Percentiles rank a stretch among this genome's conserved stretches.
phyloP scores from a whole-genome alignment of 495 filamentous ascomycete species.

The Lasiosphaeria hispida region DNA sequence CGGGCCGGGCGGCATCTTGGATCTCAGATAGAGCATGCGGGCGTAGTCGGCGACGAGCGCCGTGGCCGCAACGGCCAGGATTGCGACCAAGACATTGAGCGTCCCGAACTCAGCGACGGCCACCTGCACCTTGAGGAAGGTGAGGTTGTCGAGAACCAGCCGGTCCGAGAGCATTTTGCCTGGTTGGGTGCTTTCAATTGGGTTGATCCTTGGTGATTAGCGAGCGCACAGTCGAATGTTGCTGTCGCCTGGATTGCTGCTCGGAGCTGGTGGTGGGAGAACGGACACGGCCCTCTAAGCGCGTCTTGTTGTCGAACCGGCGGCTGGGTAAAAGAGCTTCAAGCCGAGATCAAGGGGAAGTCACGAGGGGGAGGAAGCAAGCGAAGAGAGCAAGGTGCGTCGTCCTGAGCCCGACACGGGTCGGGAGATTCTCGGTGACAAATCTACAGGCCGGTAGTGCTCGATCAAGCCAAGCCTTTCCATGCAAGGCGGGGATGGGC shows the following conservation, averaged over 20 bases:
- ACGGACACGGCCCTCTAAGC: no score
- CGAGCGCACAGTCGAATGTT: neutral
- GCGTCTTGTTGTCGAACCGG: no score
- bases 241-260: neutral
- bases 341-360: no score
- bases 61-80: constrained; percentile 29
- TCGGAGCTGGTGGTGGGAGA: neutral
- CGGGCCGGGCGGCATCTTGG: constrained; percentile 58
- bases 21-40: constrained; percentile 48
- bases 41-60: constrained; percentile 46
- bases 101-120: constrained; percentile 12
- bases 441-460: neutral
- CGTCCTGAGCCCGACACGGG: neutral
- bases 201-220: neutral
- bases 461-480: no score
- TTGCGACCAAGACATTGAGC: constrained; percentile 17
- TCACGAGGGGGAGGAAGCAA: no score
- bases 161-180: constrained; percentile 26
- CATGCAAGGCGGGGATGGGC: no score
- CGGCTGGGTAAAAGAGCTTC: no score
- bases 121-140: constrained; percentile 22
- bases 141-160: constrained; percentile 16
- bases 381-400: neutral
- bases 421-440: constrained; percentile 2
- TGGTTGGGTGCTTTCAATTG: neutral